Evolutionary conservation across 202 grass and related monocot species (phyloP).

Genomic region (Alloteropsis angusta): DNA sequence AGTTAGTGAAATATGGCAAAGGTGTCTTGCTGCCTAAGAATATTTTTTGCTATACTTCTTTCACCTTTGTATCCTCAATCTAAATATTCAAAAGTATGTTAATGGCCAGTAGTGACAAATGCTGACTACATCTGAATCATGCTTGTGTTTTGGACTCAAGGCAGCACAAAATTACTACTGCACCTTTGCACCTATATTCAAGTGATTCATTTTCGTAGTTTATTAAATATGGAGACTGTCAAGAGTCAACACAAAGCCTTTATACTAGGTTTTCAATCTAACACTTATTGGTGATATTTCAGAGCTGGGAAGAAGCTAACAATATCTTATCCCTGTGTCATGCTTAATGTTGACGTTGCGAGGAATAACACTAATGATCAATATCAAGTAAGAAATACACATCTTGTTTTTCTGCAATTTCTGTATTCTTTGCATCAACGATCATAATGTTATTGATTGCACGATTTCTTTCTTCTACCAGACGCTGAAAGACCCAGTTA

Average conservation of each 20-base stretch:
- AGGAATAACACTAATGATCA: slow-evolving; percentile 97
- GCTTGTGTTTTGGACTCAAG: neutral
- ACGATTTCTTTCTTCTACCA: slow-evolving; percentile 30
- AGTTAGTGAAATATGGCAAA: slow-evolving; percentile 4
- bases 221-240: neutral
- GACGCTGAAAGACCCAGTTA: slow-evolving; percentile 74
- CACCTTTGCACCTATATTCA: neutral
- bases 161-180: neutral
- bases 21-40: neutral
- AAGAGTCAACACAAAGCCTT: neutral
- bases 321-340: slow-evolving; percentile 92
- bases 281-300: slow-evolving; percentile 40
- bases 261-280: slow-evolving; percentile 7
- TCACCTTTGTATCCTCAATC: neutral
- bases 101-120: neutral
- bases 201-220: neutral
- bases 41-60: neutral
- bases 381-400: slow-evolving; percentile 67
- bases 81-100: neutral
- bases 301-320: slow-evolving; percentile 75
- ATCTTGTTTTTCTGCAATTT: slow-evolving; percentile 9
- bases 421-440: slow-evolving; percentile 10
- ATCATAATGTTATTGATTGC: slow-evolving; percentile 1
- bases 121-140: neutral
- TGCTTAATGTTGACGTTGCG: slow-evolving; percentile 94